Conservation (phyloP, 768 basidiomycete species). For the Austroboletus eburneus region DNA sequence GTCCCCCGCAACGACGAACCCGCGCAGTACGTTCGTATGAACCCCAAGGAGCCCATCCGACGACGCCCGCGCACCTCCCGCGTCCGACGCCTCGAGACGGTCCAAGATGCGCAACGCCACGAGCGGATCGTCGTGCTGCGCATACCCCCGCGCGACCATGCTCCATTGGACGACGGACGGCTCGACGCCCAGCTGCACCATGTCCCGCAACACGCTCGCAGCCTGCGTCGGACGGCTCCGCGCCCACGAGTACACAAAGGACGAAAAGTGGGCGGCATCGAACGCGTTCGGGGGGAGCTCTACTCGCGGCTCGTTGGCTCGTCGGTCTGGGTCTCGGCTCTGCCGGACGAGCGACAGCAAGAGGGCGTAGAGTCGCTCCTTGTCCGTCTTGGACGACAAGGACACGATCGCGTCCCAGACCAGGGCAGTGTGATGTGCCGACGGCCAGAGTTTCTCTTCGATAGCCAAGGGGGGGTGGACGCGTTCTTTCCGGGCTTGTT, state of each 20-base stretch:
- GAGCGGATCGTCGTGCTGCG: conserved; percentile 33
- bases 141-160: conserved; percentile 45
- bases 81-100: conserved; percentile 40
- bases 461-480: neutral
- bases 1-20: conserved; percentile 31
- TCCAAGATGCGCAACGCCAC: conserved; percentile 41
- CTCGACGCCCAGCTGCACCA: conserved; percentile 42
- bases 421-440: conserved; percentile 31
- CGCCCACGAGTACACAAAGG: conserved; percentile 47
- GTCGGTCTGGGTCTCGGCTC: conserved; percentile 1
- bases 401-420: conserved; percentile 32
- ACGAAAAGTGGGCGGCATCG: conserved; percentile 44
- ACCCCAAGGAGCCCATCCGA: conserved; percentile 26
- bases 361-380: conserved; percentile 41
- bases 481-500: conserved; percentile 1
- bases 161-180: conserved; percentile 49
- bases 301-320: neutral
- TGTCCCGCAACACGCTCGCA: conserved; percentile 45
- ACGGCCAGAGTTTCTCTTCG: conserved; percentile 30
- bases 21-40: conserved; percentile 37
- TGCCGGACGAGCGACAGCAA: conserved; percentile 30
- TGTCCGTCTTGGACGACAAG: conserved; percentile 14
- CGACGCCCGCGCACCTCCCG: too few species aligned
- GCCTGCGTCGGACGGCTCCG: conserved; percentile 29
- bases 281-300: conserved; percentile 26